Conservation (phyloP, 352 stramenopile genomes). For the Globisporangium takayamanum region DNA sequence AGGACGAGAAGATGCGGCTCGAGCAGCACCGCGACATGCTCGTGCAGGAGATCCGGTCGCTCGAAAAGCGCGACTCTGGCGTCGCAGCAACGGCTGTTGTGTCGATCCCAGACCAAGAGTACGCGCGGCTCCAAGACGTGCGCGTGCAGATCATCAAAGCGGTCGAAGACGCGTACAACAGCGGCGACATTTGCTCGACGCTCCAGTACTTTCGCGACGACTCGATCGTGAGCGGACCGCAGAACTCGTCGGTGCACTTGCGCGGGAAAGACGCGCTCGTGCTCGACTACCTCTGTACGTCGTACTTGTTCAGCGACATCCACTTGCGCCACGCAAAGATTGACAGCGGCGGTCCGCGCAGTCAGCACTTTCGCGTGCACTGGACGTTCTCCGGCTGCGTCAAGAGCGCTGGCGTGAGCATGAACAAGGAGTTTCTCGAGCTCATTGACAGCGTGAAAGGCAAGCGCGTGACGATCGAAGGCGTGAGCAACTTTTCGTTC, state of each 20-base stretch:
- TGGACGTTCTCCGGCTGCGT: conserved; percentile 73
- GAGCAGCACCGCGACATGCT: conserved; percentile 85
- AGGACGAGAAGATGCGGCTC: conserved; percentile 84
- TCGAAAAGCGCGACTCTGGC: conserved; percentile 73
- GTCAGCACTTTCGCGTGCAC: conserved; percentile 83
- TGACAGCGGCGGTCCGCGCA: conserved; percentile 72
- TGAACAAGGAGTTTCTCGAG: conserved; percentile 86
- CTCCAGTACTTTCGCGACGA: conserved; percentile 83
- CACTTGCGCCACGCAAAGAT: conserved; percentile 75
- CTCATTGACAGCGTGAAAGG: conserved; percentile 81
- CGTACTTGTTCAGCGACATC: conserved; percentile 73
- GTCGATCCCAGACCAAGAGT: conserved; percentile 77
- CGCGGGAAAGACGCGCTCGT: conserved; percentile 78
- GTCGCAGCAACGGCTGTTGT: conserved; percentile 37
- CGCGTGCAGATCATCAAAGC: conserved; percentile 80
- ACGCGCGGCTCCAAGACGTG: conserved; percentile 63
- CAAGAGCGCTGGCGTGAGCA: conserved; percentile 72
- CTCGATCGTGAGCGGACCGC: conserved; percentile 79
- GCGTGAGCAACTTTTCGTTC: conserved; percentile 86
- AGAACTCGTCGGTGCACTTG: conserved; percentile 82
- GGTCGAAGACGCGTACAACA: conserved; percentile 78
- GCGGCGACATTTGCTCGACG: conserved; percentile 64
- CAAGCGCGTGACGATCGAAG: conserved; percentile 72
- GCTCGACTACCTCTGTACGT: conserved; percentile 85
- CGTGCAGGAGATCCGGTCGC: conserved; percentile 76